Evolutionary conservation across 805 yeast species (phyloP).

Genomic region (Pichia exigua): DNA sequence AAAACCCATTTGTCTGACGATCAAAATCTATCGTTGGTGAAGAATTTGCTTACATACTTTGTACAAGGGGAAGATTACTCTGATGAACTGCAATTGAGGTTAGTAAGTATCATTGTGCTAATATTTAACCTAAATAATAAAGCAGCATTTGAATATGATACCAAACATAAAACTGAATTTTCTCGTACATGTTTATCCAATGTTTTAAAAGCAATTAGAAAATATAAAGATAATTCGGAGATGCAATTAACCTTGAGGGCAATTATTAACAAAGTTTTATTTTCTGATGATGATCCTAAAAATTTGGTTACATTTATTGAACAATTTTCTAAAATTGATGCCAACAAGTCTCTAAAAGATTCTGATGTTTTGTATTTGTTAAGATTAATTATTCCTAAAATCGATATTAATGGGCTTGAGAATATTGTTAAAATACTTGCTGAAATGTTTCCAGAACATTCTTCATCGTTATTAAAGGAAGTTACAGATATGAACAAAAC

Average conservation of each 20-base stretch:
- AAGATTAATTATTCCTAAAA: slow-evolving; percentile 25
- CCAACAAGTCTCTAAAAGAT: slow-evolving; percentile 10
- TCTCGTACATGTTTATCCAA: slow-evolving; percentile 20
- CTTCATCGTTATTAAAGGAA: slow-evolving; percentile 38
- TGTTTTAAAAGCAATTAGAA: slow-evolving; percentile 11
- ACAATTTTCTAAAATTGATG: slow-evolving; percentile 22
- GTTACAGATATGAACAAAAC: slow-evolving; percentile 46
- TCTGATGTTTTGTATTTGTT: slow-evolving; percentile 24
- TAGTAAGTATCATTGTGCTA: slow-evolving; percentile 6
- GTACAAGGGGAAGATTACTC: background rate
- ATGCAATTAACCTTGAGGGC: slow-evolving; percentile 3
- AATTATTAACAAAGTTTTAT: slow-evolving; percentile 23
- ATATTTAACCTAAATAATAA: slow-evolving; percentile 22
- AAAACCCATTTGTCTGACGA: slow-evolving; percentile 19
- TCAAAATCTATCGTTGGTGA: slow-evolving; percentile 19
- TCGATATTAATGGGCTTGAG: slow-evolving; percentile 39
- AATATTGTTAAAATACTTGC: slow-evolving; percentile 38
- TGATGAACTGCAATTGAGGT: background rate
- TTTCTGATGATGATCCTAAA: slow-evolving; percentile 19
- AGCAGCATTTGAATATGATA: slow-evolving; percentile 17
- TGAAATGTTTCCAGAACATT: slow-evolving; percentile 29
- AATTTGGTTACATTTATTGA: slow-evolving; percentile 27
- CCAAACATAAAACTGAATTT: slow-evolving; percentile 22
- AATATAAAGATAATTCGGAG: background rate
- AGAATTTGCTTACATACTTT: slow-evolving; percentile 9